A percentile compares a stretch with the other conserved stretches of the same genome.
Conservation (phyloP, 2,329 filamentous ascomycete species). For the Diaporthe sp. region DNA sequence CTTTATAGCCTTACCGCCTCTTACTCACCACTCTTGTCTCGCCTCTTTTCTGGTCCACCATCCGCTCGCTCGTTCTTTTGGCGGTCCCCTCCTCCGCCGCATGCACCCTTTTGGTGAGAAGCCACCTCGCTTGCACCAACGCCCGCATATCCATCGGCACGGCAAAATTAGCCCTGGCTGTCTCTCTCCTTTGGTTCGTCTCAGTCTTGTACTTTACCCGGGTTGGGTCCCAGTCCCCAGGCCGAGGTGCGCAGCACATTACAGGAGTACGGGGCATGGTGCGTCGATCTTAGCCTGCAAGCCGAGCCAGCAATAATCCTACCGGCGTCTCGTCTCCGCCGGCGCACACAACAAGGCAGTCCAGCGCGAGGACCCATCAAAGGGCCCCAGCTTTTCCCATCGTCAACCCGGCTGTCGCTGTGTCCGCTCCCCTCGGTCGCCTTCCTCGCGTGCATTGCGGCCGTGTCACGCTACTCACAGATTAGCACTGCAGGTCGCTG, state of each 20-base stretch:
- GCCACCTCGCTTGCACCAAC: conserved; percentile 22
- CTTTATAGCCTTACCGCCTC: conserved; percentile 34
- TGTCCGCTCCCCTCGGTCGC: conserved; percentile 5
- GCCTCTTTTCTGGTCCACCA: background rate
- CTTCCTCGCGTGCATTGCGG: conserved; percentile 11
- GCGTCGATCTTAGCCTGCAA: conserved; percentile 21
- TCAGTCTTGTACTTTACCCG: conserved; percentile 7
- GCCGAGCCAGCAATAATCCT: conserved; percentile 15
- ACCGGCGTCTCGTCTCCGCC: conserved; percentile 14
- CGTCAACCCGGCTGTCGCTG: conserved; percentile 3
- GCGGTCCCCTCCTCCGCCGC: background rate
- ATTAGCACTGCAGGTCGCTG: conserved; percentile 23
- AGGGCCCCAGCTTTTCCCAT: background rate
- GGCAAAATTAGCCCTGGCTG: conserved; percentile 11
- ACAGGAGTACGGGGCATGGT: background rate
- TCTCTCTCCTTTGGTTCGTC: background rate
- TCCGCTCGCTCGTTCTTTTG: conserved; percentile 6
- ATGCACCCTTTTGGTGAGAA: conserved; percentile 4
- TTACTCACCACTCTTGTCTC: conserved; percentile 34
- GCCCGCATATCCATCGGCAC: conserved; percentile 15
- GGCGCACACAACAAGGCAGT: background rate
- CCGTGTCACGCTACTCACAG: conserved; percentile 20
- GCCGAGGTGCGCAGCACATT: background rate
- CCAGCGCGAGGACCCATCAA: background rate
- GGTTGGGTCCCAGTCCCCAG: background rate